Base-by-base conservation (phyloP, 2,329 filamentous ascomycete species). In the Aspergillus quadrilineatus region DNA sequence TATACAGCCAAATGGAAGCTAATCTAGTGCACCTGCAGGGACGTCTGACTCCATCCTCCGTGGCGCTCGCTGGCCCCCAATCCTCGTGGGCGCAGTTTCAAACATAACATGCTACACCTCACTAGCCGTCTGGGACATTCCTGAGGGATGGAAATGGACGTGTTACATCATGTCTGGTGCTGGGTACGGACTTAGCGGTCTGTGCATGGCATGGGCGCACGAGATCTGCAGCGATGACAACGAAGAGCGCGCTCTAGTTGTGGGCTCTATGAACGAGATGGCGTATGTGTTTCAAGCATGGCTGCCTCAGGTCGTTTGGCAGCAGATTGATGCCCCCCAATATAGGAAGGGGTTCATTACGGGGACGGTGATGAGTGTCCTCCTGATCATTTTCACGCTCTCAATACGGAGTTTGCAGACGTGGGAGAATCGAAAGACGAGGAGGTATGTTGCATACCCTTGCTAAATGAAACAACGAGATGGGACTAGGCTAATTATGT, bases 201-300 rank as follows among this genome's bases (percentile, higher is more conserved):
- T 83, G 4, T 76, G 73, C 58, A 80, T 82, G 71, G 79, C 80
- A 67, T 83, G 80, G 80, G 77, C 79, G 0, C 79, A 83, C 52
- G 82, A 84, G 59, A 82, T 83, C 17, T 84, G 81, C 57, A 73
- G 78, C 3, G 72, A 72, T 3, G 79, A 86, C 46, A 83, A 85
- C 53, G 86, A 89, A 68, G 86, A 89, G 71, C 76, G 86, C 8
- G 85, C 87, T 0, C 74, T 90, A 4, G 85, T 89, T 0, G 80
- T 86, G 0, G 86, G 79, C 0, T 73, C 78, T 14, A 89, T 89
- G 84, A 89, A 89, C 58, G 81, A 87, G 66, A 81, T 89, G 74
- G 86, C 85, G 0, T 88, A 89, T 58, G 85, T 88, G 1, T 71
- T 90, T 43, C 85, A 89, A 65, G 84, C 86, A 0, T 89, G 86